Percentiles rank a stretch among this genome's conserved stretches.
Conservation (phyloP, 768 basidiomycete species). For the Punctularia strigosozonata region DNA sequence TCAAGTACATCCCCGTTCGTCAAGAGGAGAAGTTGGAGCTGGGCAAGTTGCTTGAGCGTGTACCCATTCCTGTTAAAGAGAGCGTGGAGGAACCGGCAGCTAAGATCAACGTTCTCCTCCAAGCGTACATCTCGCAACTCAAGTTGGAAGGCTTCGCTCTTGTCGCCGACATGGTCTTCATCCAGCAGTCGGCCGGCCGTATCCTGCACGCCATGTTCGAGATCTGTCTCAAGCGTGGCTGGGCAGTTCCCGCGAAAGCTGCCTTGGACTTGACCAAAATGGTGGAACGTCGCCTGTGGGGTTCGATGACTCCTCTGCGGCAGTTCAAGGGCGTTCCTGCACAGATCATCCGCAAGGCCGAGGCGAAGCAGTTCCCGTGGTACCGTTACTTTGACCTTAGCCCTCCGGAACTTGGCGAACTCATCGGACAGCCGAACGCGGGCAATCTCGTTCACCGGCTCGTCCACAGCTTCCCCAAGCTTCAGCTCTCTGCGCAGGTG, state of each 20-base stretch:
- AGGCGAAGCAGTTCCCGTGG: conserved; percentile 98
- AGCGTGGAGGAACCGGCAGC: conserved; percentile 91
- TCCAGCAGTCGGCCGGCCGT: conserved; percentile 93
- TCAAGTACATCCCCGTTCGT: conserved; percentile 82
- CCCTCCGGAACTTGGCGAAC: conserved; percentile 89
- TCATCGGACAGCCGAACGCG: conserved; percentile 89
- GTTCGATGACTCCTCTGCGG: conserved; percentile 91
- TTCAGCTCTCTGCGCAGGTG: conserved; percentile 84
- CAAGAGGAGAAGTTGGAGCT: conserved; percentile 89
- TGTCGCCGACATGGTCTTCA: conserved; percentile 90
- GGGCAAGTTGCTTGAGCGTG: conserved; percentile 80
- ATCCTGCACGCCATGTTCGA: conserved; percentile 96
- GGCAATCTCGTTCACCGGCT: conserved; percentile 86
- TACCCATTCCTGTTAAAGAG: conserved; percentile 97
- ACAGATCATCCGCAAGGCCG: conserved; percentile 82
- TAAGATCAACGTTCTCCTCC: conserved; percentile 93
- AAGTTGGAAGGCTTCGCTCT: conserved; percentile 89
- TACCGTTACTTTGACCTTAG: conserved; percentile 91
- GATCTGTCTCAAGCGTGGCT: conserved; percentile 96
- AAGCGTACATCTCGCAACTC: conserved; percentile 88
- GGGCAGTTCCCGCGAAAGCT: conserved; percentile 88
- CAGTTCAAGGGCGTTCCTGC: conserved; percentile 89
- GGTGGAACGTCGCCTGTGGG: conserved; percentile 91
- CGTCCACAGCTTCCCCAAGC: conserved; percentile 93
- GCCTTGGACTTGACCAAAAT: conserved; percentile 94